Evolutionary conservation across 306 rosid genomes (phyloP).

Genomic region (Betula pendula): DNA sequence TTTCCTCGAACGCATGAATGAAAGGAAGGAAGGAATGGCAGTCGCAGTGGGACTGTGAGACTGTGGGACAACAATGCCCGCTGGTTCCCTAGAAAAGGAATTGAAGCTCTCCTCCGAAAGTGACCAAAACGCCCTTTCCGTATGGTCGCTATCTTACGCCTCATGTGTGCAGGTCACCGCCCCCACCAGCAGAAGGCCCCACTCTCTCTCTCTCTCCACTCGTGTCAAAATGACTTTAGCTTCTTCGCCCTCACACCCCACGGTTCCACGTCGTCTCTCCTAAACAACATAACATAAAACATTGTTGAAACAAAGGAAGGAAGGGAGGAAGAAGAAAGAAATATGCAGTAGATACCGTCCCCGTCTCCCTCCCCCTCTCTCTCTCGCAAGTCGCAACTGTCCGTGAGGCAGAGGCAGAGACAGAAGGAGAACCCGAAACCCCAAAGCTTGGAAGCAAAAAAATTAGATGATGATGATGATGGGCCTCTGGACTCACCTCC

Average conservation of each 20-base stretch:
- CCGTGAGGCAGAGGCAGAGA: no score
- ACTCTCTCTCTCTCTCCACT: constrained; percentile 2
- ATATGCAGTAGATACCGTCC: neutral
- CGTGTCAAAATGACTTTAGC: constrained; percentile 29
- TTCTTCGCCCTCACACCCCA: constrained; percentile 21
- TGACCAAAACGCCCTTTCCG: constrained; percentile 42
- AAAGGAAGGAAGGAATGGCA: neutral
- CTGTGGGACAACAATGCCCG: neutral
- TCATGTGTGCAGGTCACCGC: constrained; percentile 42
- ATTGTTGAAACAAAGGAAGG: no score
- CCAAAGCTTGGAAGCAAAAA: neutral
- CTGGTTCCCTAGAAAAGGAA: constrained; percentile 9
- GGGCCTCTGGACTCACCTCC: constrained; percentile 36
- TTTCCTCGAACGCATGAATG: constrained; percentile 9
- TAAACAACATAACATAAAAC: neutral
- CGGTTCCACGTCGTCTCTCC: neutral
- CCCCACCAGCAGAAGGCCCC: constrained; percentile 39
- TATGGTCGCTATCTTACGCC: constrained; percentile 49
- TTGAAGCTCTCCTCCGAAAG: neutral
- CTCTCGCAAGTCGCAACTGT: neutral
- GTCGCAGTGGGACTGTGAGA: neutral
- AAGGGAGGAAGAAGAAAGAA: no score
- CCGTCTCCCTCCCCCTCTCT: neutral
- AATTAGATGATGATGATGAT: constrained; percentile 36
- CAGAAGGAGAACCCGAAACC: neutral